Conservation (phyloP, 1,284 basidiomycete genomes). For the Leccinum laetum region DNA sequence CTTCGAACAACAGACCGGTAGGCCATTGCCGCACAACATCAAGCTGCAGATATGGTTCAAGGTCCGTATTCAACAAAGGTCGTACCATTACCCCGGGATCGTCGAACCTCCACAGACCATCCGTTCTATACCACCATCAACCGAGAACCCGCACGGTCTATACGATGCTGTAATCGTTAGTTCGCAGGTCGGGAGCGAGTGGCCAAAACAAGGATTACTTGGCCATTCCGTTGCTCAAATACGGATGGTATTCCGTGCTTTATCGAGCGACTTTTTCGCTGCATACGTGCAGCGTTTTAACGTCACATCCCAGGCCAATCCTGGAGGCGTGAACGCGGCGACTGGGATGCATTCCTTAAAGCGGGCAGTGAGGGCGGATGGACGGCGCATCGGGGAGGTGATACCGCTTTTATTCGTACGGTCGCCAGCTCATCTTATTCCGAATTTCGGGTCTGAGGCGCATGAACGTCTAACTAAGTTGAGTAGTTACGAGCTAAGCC, state of each 20-base stretch:
- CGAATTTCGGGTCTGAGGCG: neutral
- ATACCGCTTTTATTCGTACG: neutral
- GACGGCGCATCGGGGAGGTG: neutral
- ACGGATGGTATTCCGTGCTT: neutral
- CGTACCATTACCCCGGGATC: neutral
- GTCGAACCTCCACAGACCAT: neutral
- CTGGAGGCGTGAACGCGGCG: neutral
- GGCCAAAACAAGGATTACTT: neutral
- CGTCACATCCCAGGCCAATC: neutral
- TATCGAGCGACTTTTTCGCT: neutral
- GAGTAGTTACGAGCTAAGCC: neutral
- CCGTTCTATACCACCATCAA: neutral
- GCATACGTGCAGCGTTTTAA: neutral
- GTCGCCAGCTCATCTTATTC: neutral
- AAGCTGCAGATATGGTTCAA: slow-evolving; percentile 8
- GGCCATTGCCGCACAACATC: neutral
- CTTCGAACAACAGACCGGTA: neutral
- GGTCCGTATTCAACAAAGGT: neutral
- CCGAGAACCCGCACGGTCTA: neutral
- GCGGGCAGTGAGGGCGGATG: neutral
- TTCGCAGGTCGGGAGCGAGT: neutral
- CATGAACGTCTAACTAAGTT: neutral
- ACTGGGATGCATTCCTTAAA: neutral
- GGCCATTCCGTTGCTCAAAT: neutral
- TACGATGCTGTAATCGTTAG: neutral